Conservation (phyloP, 768 basidiomycete genomes). For the Udeniomyces megalosporus region DNA sequence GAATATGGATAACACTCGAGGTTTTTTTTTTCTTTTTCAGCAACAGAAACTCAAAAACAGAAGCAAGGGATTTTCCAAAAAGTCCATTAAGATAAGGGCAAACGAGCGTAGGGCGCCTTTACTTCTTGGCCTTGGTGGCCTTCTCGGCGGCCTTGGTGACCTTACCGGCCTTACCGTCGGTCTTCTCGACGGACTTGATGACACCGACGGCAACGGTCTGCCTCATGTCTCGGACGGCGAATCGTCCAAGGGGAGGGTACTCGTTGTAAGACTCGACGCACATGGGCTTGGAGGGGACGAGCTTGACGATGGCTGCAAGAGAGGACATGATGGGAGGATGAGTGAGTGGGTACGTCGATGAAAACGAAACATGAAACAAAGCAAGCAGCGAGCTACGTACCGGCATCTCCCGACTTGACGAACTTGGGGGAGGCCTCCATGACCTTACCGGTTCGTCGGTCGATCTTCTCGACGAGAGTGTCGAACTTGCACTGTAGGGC, state of each 20-base stretch:
- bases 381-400: no score
- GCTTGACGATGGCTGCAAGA: constrained; percentile 98
- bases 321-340: no score
- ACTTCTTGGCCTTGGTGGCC: constrained; percentile 33
- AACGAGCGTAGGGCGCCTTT: no score
- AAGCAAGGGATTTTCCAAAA: background rate
- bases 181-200: constrained; percentile 53
- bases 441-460: constrained; percentile 90
- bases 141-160: constrained; percentile 68
- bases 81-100: background rate
- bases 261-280: constrained; percentile 85
- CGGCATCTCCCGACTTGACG: constrained; percentile 98
- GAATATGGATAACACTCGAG: no score
- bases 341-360: no score
- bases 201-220: constrained; percentile 98
- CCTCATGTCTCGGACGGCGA: constrained; percentile 48
- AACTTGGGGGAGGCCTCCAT: constrained; percentile 82
- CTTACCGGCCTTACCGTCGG: constrained; percentile 77
- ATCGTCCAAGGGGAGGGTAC: constrained; percentile 95
- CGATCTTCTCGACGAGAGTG: constrained; percentile 97
- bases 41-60: no score
- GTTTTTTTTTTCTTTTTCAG: no score
- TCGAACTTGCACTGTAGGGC: constrained; percentile 67
- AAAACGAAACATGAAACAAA: no score
- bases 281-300: constrained; percentile 91